Percentiles rank a stretch among this genome's conserved stretches.
phyloP scores from a whole-genome alignment of 768 basidiomycete genomes.

The Kwoniella sp. region DNA sequence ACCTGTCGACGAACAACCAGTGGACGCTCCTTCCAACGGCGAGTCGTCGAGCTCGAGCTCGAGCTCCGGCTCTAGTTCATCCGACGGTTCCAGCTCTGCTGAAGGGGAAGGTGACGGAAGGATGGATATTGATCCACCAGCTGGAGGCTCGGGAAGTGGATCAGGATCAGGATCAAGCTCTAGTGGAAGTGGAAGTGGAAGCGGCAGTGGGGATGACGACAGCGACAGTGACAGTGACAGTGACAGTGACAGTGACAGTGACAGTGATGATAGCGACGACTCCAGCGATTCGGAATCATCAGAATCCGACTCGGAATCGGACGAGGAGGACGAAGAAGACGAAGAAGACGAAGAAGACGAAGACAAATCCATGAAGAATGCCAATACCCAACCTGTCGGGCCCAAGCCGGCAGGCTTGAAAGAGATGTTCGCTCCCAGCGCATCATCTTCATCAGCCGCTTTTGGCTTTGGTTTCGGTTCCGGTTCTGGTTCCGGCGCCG shows the following conservation, averaged over 20 bases:
- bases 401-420: conserved; percentile 17
- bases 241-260: conserved; percentile 8
- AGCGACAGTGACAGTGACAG: conserved; percentile 9
- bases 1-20: background rate
- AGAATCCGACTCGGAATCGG: conserved; percentile 9
- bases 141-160: conserved; percentile 5
- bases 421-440: conserved; percentile 29
- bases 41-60: background rate
- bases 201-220: conserved; percentile 17
- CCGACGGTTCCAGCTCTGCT: conserved; percentile 3
- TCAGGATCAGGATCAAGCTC: conserved; percentile 11
- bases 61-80: background rate
- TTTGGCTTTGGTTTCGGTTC: conserved; percentile 15
- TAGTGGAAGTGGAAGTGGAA: conserved; percentile 11
- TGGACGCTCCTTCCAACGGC: background rate
- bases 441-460: conserved; percentile 5
- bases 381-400: conserved; percentile 5
- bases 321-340: conserved; percentile 18
- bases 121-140: conserved; percentile 27
- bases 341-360: conserved; percentile 9
- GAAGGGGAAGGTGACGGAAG: conserved; percentile 15
- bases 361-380: background rate
- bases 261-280: conserved; percentile 5
- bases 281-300: conserved; percentile 2
- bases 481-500: conserved; percentile 8